These are phyloP conservation scores for Camelina hispida DNA, from an alignment of 345 rosid genomes.

Conservation along the genomic window DNA sequence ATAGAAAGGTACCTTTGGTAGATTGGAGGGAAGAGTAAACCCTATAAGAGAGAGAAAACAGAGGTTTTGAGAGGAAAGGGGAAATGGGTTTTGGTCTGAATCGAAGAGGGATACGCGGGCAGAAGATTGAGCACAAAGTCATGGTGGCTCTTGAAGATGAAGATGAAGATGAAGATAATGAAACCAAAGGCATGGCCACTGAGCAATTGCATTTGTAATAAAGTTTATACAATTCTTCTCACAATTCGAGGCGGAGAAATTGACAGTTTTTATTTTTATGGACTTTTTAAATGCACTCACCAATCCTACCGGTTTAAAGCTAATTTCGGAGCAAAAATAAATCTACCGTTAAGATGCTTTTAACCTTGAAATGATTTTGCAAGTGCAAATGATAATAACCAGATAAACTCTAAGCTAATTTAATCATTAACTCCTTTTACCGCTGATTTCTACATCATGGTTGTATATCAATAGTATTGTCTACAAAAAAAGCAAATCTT, in stretches of 20 bases:
- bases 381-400: no score
- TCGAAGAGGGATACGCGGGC: conserved; percentile 58
- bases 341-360: neutral
- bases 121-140: conserved; percentile 65
- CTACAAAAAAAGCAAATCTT: neutral
- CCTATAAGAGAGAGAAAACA: conserved; percentile 42
- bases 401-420: no score
- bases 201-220: neutral
- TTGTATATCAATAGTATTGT: neutral
- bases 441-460: no score
- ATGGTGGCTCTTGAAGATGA: conserved; percentile 58
- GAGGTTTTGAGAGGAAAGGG: conserved; percentile 43
- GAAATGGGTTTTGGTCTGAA: conserved; percentile 52
- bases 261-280: neutral
- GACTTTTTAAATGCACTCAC: no score
- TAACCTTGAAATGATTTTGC: no score
- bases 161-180: conserved; percentile 34
- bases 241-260: conserved; percentile 39
- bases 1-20: conserved; percentile 46
- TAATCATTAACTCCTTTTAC: no score
- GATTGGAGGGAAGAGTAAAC: conserved; percentile 60
- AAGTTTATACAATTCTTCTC: conserved; percentile 30
- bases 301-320: neutral
- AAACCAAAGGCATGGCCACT: conserved; percentile 20
- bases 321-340: neutral